A percentile compares a stretch with the other conserved stretches of the same genome.
These are phyloP conservation scores for Hymenotorrendiella dingleyae DNA, from an alignment of 2,329 filamentous ascomycete species.

Conservation along the genomic window DNA sequence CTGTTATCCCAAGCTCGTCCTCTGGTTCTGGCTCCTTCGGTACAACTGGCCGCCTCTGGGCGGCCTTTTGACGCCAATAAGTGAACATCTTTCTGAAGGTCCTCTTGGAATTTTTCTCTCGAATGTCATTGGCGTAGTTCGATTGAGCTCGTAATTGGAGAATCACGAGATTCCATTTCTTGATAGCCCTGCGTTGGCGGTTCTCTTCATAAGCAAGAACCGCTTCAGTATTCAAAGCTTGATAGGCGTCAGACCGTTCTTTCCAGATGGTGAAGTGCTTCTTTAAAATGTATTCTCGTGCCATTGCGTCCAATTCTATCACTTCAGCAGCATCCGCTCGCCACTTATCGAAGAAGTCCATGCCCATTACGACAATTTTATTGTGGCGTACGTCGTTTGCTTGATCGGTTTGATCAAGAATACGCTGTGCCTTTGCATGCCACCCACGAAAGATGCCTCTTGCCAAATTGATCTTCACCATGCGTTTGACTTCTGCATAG, in stretches of 20 bases:
- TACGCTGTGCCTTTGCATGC: conserved; percentile 18
- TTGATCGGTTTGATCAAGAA: conserved; percentile 26
- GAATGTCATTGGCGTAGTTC: conserved; percentile 26
- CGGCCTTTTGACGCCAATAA: conserved; percentile 28
- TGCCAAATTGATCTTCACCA: conserved; percentile 26
- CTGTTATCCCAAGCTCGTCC: conserved; percentile 15
- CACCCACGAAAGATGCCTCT: conserved; percentile 22
- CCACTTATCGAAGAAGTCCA: conserved; percentile 30
- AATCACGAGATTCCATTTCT: conserved; percentile 28
- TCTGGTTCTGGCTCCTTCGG: conserved; percentile 3
- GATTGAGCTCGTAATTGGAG: conserved; percentile 24
- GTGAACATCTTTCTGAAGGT: conserved; percentile 30
- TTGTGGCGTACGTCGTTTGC: conserved; percentile 22
- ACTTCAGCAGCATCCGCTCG: conserved; percentile 24
- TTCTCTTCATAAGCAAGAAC: conserved; percentile 25
- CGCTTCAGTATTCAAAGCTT: conserved; percentile 25
- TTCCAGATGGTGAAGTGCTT: conserved; percentile 26
- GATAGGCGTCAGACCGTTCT: conserved; percentile 17
- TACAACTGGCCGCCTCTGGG: conserved; percentile 16
- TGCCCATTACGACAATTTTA: conserved; percentile 22
- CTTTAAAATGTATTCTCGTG: conserved; percentile 17
- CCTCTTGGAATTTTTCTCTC: conserved; percentile 29
- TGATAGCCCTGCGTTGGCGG: conserved; percentile 21
- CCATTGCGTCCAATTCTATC: conserved; percentile 22
- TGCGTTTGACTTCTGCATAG: conserved; percentile 27